Percentiles rank a stretch among this genome's conserved stretches.
Evolutionary conservation across 805 yeast species (phyloP).

Genomic region (Candida dajiaensis): DNA sequence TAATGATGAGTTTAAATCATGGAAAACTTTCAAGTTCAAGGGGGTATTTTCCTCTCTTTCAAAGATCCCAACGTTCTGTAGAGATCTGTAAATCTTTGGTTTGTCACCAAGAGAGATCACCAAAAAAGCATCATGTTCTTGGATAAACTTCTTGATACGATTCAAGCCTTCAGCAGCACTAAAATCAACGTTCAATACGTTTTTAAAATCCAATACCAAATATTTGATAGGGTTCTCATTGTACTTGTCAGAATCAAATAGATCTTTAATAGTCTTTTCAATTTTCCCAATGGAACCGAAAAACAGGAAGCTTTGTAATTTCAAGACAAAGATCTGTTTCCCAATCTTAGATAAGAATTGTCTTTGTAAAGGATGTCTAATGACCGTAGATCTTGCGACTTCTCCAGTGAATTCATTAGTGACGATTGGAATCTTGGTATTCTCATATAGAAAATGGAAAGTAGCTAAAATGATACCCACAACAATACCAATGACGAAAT

Average conservation of each 20-base stretch:
- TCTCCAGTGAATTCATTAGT: conserved; percentile 80
- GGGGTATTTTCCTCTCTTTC: conserved; percentile 34
- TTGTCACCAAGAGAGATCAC: conserved; percentile 74
- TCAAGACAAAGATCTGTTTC: conserved; percentile 81
- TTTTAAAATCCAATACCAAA: conserved; percentile 77
- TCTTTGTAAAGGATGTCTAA: conserved; percentile 85
- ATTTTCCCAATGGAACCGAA: conserved; percentile 95
- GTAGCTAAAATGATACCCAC: conserved; percentile 91
- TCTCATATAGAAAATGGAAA: conserved; percentile 89
- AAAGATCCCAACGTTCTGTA: conserved; percentile 76
- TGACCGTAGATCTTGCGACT: conserved; percentile 86
- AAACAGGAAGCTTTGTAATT: conserved; percentile 82
- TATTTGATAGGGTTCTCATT: conserved; percentile 63
- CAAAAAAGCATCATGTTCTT: conserved; percentile 62
- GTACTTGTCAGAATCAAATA: conserved; percentile 45
- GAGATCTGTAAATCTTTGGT: conserved; percentile 60
- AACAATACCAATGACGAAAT: conserved; percentile 87
- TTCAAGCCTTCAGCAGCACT: conserved; percentile 96
- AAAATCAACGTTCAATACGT: conserved; percentile 77
- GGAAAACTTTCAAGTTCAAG: conserved; percentile 53
- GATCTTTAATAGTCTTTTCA: conserved; percentile 63
- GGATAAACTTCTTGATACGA: conserved; percentile 72
- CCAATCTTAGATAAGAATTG: conserved; percentile 83
- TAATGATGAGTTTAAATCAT: conserved; percentile 76
- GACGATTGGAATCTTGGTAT: conserved; percentile 78